Evolutionary conservation across 116 monocot species (phyloP), one percentile per base, ranked within the genome.

Genomic region (Trichopus zeylanicus): DNA sequence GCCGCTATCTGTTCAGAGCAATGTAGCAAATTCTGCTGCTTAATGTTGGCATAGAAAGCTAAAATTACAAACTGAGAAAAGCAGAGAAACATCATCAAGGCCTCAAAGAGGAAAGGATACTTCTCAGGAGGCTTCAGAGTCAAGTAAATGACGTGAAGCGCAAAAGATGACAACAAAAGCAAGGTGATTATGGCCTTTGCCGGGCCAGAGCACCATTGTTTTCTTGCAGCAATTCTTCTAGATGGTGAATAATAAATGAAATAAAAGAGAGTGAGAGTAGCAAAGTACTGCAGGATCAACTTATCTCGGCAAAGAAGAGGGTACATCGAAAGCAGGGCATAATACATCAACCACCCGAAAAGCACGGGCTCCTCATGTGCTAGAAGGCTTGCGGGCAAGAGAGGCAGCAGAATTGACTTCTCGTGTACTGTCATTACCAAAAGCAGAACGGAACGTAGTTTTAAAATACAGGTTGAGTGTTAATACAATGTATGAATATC

Each of bases 81-180:
- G 60, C 87, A 91, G 61, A 84, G 72, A 31, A 70, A 58, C 91
- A 91, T 85, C 26, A 91, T 97, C 64, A 97, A 27, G 21, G 97
- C 91, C 68, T 97, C 91, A 74, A 90, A 87, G 29, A 97, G 81
- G 65, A 82, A 97, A 47, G 97, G 91, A 63, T 91, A 97, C 69
- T 61, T 90, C 59, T 55, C 55, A 13, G 97, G 97, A 68, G 87
- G 91, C 48, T 70, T 59, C 35, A 79, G 7, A 19, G 29, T 49
- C 34, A 91, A 47, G 63, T 87, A 84, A 16, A 77, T 42, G 10
- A 82, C 27, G 66, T 87, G 78, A 31, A 97, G 73, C 3, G 55
- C 42, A 51, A 80, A 23, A 18, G 79, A 84, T 30, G 53, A 70
- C 7, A 71, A 46, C 7, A 85, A 62, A n/a, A 62, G 38, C 27